A percentile compares a stretch with the other conserved stretches of the same genome.
phyloP scores from a whole-genome alignment of 768 basidiomycete species.

The Tephrocybe sp. region DNA sequence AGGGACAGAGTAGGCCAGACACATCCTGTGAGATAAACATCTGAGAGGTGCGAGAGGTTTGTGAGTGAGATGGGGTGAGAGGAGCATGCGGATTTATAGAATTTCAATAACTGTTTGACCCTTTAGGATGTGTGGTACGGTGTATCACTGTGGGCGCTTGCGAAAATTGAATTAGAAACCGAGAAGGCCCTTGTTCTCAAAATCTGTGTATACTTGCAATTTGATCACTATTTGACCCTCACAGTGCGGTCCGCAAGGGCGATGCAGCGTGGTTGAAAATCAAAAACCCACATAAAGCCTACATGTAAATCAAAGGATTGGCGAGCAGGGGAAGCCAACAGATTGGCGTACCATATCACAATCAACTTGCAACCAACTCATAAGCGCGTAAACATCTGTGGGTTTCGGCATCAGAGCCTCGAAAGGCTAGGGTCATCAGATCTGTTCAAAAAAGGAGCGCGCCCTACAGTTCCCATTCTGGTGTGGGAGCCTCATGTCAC shows the following conservation, averaged over 20 bases:
- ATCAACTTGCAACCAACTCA: neutral
- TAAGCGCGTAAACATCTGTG: neutral
- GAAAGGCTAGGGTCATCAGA: neutral
- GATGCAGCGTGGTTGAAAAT: too few species aligned
- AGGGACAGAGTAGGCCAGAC: neutral
- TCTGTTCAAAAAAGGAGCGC: neutral
- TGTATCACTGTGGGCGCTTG: constrained; percentile 8
- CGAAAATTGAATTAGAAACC: neutral
- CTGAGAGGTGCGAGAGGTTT: neutral
- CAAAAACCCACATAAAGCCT: too few species aligned
- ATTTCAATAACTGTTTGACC: neutral
- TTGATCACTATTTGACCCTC: neutral
- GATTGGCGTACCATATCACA: neutral
- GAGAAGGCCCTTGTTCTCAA: constrained; percentile 9
- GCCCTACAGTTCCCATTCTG: neutral
- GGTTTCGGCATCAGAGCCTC: neutral
- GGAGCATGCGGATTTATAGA: neutral
- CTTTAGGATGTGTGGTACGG: neutral
- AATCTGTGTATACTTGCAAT: neutral
- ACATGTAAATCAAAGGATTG: too few species aligned
- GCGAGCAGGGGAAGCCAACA: neutral
- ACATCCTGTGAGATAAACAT: constrained; percentile 3
- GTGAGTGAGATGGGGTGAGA: neutral
- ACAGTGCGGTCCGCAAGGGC: too few species aligned
- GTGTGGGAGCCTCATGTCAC: constrained; percentile 13